phyloP scores from a whole-genome alignment of 345 rosid species.

The Gossypioides kirkii region DNA sequence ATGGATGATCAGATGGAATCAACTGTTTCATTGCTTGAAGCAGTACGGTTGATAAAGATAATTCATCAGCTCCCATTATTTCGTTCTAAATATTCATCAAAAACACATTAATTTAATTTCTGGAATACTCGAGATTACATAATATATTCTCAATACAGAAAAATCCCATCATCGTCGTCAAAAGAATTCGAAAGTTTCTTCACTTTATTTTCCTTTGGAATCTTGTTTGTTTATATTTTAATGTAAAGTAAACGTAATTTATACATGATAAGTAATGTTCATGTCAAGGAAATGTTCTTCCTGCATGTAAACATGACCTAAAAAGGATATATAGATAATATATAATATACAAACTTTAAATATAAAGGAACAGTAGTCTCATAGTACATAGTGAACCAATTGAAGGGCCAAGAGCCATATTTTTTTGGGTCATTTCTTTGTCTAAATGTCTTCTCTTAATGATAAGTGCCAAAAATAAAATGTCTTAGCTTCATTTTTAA shows the following conservation, averaged over 20 bases:
- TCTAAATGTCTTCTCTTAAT: no score
- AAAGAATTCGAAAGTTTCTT: not conserved
- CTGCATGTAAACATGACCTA: not conserved
- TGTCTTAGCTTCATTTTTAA: no score
- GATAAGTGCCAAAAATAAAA: no score
- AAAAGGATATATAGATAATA: not conserved
- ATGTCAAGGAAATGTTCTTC: not conserved
- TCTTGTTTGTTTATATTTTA: slow-evolving; percentile 20
- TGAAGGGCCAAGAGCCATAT: slow-evolving; percentile 26
- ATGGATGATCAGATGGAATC: not conserved
- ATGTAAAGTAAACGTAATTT: not conserved
- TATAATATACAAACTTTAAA: not conserved
- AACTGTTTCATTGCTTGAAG: not conserved
- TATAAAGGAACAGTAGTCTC: not conserved
- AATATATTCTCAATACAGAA: slow-evolving; percentile 7
- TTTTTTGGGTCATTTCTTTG: not conserved
- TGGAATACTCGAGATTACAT: not conserved
- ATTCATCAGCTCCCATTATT: not conserved
- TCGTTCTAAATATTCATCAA: not conserved
- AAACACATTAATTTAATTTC: not conserved
- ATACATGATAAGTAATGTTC: slow-evolving; percentile 10
- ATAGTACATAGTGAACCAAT: slow-evolving; percentile 5
- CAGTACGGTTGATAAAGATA: not conserved
- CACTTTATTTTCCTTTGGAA: slow-evolving; percentile 20
- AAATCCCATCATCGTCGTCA: not conserved